Percentiles rank a stretch among this genome's conserved stretches.
Conservation (phyloP, 345 rosid genomes). For the Brassica rapa region DNA sequence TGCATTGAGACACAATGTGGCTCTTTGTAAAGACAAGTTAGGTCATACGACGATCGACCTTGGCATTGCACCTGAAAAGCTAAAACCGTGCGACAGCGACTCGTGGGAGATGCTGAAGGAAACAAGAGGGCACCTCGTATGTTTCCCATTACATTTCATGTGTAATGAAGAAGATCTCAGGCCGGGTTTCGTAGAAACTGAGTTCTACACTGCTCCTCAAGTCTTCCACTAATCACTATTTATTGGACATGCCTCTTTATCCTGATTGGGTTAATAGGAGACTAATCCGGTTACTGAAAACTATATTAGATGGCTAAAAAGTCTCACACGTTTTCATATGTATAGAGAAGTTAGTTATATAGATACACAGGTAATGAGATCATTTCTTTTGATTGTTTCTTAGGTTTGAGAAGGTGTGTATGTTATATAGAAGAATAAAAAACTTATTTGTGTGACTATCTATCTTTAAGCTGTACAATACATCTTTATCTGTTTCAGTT, state of each 20-base stretch:
- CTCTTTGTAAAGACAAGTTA: constrained; percentile 63
- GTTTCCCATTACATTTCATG: constrained; percentile 87
- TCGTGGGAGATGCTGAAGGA: constrained; percentile 55
- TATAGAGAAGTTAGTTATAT: no score
- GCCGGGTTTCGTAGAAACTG: constrained; percentile 75
- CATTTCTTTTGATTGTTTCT: not conserved
- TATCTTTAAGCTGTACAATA: constrained; percentile 21
- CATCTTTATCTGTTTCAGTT: no score
- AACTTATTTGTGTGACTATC: constrained; percentile 13
- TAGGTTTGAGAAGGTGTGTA: constrained; percentile 19
- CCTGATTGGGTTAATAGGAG: not conserved
- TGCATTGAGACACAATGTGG: constrained; percentile 59
- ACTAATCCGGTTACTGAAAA: not conserved
- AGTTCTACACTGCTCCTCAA: constrained; percentile 81
- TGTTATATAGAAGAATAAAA: not conserved
- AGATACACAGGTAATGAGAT: not conserved
- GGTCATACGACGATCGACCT: constrained; percentile 79
- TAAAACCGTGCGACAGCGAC: constrained; percentile 48
- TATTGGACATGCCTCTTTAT: not conserved
- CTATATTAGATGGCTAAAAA: constrained; percentile 1
- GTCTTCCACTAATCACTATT: constrained; percentile 47
- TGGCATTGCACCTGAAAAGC: constrained; percentile 70
- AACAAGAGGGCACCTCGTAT: constrained; percentile 71
- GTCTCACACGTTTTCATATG: constrained; percentile 13
- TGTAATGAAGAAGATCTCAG: constrained; percentile 68